Conservation (phyloP, 805 yeast species). For the Teunomyces lycoperdinae region DNA sequence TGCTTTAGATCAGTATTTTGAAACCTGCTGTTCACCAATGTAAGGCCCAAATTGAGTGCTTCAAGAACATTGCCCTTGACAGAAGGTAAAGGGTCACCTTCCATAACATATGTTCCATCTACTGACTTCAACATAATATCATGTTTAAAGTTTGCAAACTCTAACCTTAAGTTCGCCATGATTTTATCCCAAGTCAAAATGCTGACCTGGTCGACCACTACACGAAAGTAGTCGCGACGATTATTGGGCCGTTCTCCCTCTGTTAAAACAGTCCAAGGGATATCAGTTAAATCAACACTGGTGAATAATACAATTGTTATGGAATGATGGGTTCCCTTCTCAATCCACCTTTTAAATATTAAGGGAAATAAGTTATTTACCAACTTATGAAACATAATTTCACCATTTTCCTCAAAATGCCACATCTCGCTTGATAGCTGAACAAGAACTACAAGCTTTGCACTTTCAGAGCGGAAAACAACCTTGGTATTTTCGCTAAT, state of each 20-base stretch:
- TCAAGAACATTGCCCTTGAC: conserved; percentile 88
- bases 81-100: conserved; percentile 65
- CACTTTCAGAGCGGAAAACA: conserved; percentile 88
- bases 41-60: conserved; percentile 79
- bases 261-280: conserved; percentile 55
- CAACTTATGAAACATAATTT: conserved; percentile 86
- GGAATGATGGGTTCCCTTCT: conserved; percentile 82
- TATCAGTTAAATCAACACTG: conserved; percentile 59
- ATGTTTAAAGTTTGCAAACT: conserved; percentile 76
- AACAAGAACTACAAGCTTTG: conserved; percentile 74
- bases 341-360: conserved; percentile 84
- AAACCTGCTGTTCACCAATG: conserved; percentile 73
- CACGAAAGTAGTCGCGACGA: conserved; percentile 79
- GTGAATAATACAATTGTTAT: conserved; percentile 88
- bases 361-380: conserved; percentile 91
- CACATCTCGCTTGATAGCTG: conserved; percentile 96
- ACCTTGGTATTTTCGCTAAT: conserved; percentile 72
- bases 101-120: conserved; percentile 13
- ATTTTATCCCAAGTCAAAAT: conserved; percentile 88
- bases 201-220: conserved; percentile 92
- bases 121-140: conserved; percentile 58
- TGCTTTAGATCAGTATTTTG: conserved; percentile 83
- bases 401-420: conserved; percentile 97
- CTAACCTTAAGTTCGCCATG: conserved; percentile 81
- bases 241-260: conserved; percentile 71